phyloP scores from a whole-genome alignment of 202 grass and related monocot species.

The Zizania palustris region DNA sequence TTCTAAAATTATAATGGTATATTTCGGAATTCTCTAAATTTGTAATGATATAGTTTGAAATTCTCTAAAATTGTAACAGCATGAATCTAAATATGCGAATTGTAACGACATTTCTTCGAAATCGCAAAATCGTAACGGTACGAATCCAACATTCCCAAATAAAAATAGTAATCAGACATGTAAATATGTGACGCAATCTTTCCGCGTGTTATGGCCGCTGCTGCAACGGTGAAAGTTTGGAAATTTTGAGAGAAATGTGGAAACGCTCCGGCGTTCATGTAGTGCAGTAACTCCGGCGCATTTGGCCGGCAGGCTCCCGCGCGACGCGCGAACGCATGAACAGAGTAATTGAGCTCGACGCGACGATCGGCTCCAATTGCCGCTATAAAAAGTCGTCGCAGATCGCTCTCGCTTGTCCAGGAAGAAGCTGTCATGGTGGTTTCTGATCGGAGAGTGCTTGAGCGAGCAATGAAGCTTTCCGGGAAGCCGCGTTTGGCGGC shows the following conservation, averaged over 20 bases:
- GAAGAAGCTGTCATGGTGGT: background rate
- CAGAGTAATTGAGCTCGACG: conserved; percentile 36
- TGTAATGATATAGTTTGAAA: too few species aligned
- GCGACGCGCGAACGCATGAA: conserved; percentile 39
- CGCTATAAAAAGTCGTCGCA: conserved; percentile 31
- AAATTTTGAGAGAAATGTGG: background rate
- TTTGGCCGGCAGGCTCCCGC: background rate
- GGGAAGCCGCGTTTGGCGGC: background rate
- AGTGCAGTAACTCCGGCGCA: background rate
- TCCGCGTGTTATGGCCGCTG: too few species aligned
- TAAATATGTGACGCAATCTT: too few species aligned
- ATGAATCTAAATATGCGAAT: too few species aligned
- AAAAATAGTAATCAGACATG: too few species aligned
- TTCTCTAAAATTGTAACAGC: too few species aligned
- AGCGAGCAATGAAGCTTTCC: conserved; percentile 31
- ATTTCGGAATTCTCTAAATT: too few species aligned
- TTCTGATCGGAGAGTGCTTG: background rate
- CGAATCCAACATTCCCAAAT: too few species aligned
- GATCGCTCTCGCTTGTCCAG: conserved; percentile 21
- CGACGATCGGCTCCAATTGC: conserved; percentile 41
- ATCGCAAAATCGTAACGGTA: too few species aligned
- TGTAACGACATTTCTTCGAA: too few species aligned
- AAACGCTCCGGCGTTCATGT: conserved; percentile 36
- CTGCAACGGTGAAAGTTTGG: too few species aligned
- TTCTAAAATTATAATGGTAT: too few species aligned